phyloP scores from a whole-genome alignment of 2,329 filamentous ascomycete species.

The Microsporum audouinii region DNA sequence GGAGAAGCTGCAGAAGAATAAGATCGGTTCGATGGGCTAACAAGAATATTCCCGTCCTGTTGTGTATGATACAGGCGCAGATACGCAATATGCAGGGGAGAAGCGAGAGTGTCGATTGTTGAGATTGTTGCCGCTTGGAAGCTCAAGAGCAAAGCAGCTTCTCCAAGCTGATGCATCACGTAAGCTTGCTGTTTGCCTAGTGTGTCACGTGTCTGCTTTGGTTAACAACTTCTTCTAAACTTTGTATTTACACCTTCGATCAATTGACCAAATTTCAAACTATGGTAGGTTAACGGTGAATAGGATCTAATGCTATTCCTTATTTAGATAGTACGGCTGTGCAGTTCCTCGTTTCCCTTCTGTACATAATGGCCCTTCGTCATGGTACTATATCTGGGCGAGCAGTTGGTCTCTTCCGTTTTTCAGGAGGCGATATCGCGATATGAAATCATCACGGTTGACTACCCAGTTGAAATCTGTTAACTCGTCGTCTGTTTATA shows the following conservation, averaged over 20 bases:
- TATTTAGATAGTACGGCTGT: background rate
- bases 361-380: background rate
- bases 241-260: background rate
- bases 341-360: background rate
- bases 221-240: background rate
- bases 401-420: slow-evolving; percentile 35
- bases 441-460: slow-evolving; percentile 69
- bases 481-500: slow-evolving; percentile 8
- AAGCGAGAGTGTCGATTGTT: background rate
- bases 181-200: slow-evolving; percentile 1
- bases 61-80: background rate
- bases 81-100: background rate
- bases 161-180: slow-evolving; percentile 1
- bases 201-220: background rate
- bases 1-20: background rate
- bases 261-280: background rate
- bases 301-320: background rate
- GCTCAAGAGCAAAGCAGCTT: background rate
- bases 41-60: background rate
- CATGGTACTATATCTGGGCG: slow-evolving; percentile 19
- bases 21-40: background rate
- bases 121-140: background rate
- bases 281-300: background rate
- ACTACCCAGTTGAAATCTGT: slow-evolving; percentile 4
- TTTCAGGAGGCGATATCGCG: slow-evolving; percentile 62